These are phyloP conservation scores for Epichloe sylvatica DNA, from an alignment of 2,329 filamentous ascomycete genomes.

Conservation along the genomic window DNA sequence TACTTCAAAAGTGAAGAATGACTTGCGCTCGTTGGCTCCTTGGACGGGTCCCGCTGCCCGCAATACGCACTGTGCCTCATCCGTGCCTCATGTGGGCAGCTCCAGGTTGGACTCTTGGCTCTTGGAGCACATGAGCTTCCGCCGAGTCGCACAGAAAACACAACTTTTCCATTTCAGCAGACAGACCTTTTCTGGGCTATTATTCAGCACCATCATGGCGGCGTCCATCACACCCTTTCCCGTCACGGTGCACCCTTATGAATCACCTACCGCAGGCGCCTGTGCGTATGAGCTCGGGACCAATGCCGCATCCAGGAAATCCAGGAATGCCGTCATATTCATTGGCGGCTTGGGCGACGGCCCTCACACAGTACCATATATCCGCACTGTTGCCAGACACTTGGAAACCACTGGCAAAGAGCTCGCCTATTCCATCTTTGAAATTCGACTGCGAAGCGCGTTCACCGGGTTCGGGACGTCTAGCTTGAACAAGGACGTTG, in stretches of 20 bases:
- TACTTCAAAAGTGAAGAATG: no score
- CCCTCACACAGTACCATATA: slow-evolving; percentile 49
- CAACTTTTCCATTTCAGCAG: background rate
- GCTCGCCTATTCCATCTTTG: slow-evolving; percentile 39
- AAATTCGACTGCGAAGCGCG: slow-evolving; percentile 41
- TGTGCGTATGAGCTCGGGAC: slow-evolving; percentile 34
- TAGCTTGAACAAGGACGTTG: slow-evolving; percentile 37
- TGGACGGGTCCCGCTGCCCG: no score
- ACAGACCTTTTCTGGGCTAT: background rate
- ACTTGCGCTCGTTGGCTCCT: no score
- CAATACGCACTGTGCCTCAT: background rate
- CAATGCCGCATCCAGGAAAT: slow-evolving; percentile 29
- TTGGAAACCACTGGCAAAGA: slow-evolving; percentile 23
- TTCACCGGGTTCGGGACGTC: slow-evolving; percentile 38
- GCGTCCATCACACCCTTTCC: slow-evolving; percentile 21
- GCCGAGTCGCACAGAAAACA: background rate
- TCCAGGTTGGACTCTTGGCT: background rate
- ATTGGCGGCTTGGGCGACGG: slow-evolving; percentile 59
- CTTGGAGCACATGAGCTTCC: background rate
- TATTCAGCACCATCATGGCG: slow-evolving; percentile 12
- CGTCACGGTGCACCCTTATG: slow-evolving; percentile 32
- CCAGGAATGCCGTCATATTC: slow-evolving; percentile 50
- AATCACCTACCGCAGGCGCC: slow-evolving; percentile 24
- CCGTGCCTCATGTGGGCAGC: background rate
- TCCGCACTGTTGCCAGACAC: slow-evolving; percentile 30